Base-by-base conservation (phyloP, 495 filamentous ascomycete genomes). In the Oleoguttula mirabilis region DNA sequence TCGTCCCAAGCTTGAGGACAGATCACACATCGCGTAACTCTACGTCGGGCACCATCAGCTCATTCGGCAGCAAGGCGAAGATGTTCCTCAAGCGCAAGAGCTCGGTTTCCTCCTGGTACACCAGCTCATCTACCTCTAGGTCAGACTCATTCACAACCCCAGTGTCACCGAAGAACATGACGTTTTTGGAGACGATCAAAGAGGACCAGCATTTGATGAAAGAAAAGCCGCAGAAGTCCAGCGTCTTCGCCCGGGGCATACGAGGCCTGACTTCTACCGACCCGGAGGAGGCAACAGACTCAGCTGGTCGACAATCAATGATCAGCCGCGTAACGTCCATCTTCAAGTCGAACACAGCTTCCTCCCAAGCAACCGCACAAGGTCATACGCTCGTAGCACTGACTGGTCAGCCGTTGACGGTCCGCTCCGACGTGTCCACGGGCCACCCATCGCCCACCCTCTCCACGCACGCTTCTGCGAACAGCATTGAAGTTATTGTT, bases 31-130 rank as follows among this genome's bases (percentile, higher is more conserved):
- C 11, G 12, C 5, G 19, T 2, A 36, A 34, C n/a, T 30, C 28
- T 10, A 15, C 30, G 11, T 8, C 21, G 7, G 41, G 36, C 21
- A 41, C 37, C 20, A 23, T 32, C 23, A 39, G 40, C 30, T 49
- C 48, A 14, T 35, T 48, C 21, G 30, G 49, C 24, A 43, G 45
- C 32, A 52, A 39, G 21, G 49, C 52, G 20, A 55, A 43, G 37
- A n/a, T 44, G 24, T 20, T 52, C 21, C 36, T 52, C 35, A 46
- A 34, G 32, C 24, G 42, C 8, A 50, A 40, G 38, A 27, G 6
- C 12, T 38, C 35, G 17, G 14, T 22, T 3, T 33, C 43, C 3
- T 25, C 32, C 4, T 37, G 12, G 28, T n/a, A 12, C 7, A 24
- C 30, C 10, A 21, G 16, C 3, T 36, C 43, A 8, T 2, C 1